phyloP scores from a whole-genome alignment of 176 grass and related monocot genomes.

The Eleusine coracana region DNA sequence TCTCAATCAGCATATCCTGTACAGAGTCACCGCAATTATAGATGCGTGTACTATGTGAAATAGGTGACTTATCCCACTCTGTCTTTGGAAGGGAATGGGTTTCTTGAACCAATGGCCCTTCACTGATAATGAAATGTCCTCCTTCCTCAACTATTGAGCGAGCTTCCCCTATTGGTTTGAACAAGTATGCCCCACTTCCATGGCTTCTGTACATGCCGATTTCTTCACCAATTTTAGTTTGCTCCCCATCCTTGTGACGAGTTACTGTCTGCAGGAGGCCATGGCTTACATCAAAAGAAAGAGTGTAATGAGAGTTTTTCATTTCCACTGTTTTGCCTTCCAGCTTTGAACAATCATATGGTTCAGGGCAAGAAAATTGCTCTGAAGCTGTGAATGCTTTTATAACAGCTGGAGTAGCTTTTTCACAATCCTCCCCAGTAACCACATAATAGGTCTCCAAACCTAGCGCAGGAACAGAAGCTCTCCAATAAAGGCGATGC shows the following conservation, averaged over 20 bases:
- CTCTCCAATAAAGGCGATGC: constrained; percentile 95
- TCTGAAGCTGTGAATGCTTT: constrained; percentile 57
- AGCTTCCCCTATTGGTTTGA: constrained; percentile 91
- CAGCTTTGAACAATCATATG: constrained; percentile 82
- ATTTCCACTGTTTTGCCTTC: constrained; percentile 69
- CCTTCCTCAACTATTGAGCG: constrained; percentile 70
- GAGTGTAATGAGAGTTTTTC: constrained; percentile 64
- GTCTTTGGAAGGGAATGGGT: constrained; percentile 83
- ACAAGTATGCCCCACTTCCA: constrained; percentile 94
- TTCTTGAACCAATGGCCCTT: constrained; percentile 90
- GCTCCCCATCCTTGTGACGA: constrained; percentile 50
- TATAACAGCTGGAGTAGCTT: constrained; percentile 63
- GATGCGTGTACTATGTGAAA: constrained; percentile 89
- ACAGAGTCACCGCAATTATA: constrained; percentile 65
- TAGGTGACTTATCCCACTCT: constrained; percentile 64
- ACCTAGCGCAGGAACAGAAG: constrained; percentile 89
- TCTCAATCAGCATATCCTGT: constrained; percentile 91
- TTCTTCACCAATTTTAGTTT: constrained; percentile 81
- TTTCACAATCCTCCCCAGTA: constrained; percentile 68
- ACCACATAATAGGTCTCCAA: constrained; percentile 85
- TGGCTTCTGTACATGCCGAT: constrained; percentile 85
- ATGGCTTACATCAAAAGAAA: constrained; percentile 76
- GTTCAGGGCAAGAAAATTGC: constrained; percentile 76
- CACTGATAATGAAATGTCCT: constrained; percentile 76
- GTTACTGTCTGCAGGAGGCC: constrained; percentile 75